phyloP scores from a whole-genome alignment of 441 rosid genomes.

The California macrophylla region DNA sequence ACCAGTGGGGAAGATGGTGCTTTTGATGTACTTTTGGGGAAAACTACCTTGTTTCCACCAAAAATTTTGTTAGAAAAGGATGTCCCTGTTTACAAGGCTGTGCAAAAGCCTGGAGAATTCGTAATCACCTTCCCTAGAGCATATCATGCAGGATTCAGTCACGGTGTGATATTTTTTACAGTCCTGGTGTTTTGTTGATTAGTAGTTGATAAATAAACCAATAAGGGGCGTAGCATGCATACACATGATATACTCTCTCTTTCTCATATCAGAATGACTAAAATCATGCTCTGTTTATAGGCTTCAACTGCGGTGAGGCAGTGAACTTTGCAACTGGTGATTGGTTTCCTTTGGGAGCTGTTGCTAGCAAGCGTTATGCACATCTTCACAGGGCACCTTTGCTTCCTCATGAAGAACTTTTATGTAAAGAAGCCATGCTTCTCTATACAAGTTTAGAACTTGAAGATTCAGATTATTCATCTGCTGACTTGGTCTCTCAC shows the following conservation, averaged over 20 bases:
- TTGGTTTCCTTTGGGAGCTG: constrained; percentile 92
- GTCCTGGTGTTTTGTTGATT: not conserved
- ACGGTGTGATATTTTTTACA: constrained; percentile 40
- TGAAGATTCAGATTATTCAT: constrained; percentile 50
- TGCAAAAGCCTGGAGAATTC: constrained; percentile 96
- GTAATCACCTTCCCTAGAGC: constrained; percentile 88
- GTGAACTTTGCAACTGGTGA: constrained; percentile 95
- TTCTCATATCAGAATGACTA: not conserved
- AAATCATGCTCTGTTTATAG: constrained; percentile 27
- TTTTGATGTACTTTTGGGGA: constrained; percentile 92
- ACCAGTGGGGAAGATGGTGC: constrained; percentile 89
- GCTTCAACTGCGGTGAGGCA: constrained; percentile 99
- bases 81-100: constrained; percentile 93
- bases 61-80: constrained; percentile 65
- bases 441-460: constrained; percentile 38
- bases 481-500: constrained; percentile 49
- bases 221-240: not conserved
- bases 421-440: constrained; percentile 91
- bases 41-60: constrained; percentile 95
- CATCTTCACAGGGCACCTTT: constrained; percentile 77
- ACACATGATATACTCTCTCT: not conserved
- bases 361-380: constrained; percentile 88
- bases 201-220: not conserved
- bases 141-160: constrained; percentile 99
- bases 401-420: constrained; percentile 94